Conservation (phyloP, 140 eudicot genomes). For the Erigeron philadelphicus region DNA sequence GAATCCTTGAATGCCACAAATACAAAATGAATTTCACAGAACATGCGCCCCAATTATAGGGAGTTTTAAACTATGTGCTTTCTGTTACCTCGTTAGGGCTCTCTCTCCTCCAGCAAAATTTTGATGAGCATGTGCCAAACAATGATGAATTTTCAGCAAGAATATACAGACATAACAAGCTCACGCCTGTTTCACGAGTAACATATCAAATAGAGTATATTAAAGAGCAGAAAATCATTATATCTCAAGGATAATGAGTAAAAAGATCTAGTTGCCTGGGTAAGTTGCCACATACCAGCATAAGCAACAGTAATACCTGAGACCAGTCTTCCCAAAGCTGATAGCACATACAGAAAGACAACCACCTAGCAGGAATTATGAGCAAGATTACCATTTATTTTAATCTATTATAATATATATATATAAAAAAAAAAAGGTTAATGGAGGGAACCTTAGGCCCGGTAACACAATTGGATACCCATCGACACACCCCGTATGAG, state of each 20-base stretch:
- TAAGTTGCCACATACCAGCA: slow-evolving; percentile 45
- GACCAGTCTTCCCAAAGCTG: slow-evolving; percentile 76
- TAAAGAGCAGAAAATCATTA: neutral
- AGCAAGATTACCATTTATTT: neutral
- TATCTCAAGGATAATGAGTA: neutral
- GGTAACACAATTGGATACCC: too few species aligned
- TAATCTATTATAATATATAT: neutral
- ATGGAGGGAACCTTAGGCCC: too few species aligned
- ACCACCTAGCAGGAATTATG: slow-evolving; percentile 50
- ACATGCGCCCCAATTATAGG: neutral
- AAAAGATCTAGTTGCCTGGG: neutral
- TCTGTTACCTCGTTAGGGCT: slow-evolving; percentile 37
- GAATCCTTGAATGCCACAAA: slow-evolving; percentile 14
- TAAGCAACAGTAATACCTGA: slow-evolving; percentile 90
- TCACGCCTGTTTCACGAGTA: slow-evolving; percentile 54
- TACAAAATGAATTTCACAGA: slow-evolving; percentile 21
- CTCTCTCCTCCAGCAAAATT: slow-evolving; percentile 47
- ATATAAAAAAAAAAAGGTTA: too few species aligned
- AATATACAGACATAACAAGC: slow-evolving; percentile 69
- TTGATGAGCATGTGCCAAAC: slow-evolving; percentile 36
- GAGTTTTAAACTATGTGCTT: slow-evolving; percentile 24
- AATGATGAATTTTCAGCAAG: slow-evolving; percentile 58
- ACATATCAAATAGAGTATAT: slow-evolving; percentile 7
- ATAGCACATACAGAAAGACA: slow-evolving; percentile 59
- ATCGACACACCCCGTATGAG: too few species aligned